These are phyloP conservation scores for Ustilago shanxiensis DNA, from an alignment of 1,284 basidiomycete genomes.

Conservation along the genomic window DNA sequence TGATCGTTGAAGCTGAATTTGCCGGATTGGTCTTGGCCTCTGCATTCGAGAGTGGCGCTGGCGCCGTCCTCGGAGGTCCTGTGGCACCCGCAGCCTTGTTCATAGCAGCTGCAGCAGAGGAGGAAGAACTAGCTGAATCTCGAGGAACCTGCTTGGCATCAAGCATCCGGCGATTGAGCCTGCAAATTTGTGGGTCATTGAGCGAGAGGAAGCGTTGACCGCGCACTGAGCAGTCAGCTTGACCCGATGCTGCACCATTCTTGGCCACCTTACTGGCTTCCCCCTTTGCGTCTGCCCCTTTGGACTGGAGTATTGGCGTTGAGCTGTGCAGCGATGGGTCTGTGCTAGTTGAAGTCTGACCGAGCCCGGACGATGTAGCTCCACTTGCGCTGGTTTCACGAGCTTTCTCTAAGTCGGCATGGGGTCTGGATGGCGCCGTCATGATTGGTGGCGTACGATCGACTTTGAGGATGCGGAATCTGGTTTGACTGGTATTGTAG, in stretches of 20 bases:
- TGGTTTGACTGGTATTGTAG: slow-evolving; percentile 65
- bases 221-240: slow-evolving; percentile 42
- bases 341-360: background rate
- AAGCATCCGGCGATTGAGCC: slow-evolving; percentile 44
- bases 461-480: slow-evolving; percentile 66
- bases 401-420: slow-evolving; percentile 6
- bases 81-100: slow-evolving; percentile 4
- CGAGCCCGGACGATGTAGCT: background rate
- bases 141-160: slow-evolving; percentile 41
- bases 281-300: slow-evolving; percentile 7
- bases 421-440: slow-evolving; percentile 7
- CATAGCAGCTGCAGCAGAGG: background rate
- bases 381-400: slow-evolving; percentile 8
- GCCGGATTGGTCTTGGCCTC: slow-evolving; percentile 10
- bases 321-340: background rate
- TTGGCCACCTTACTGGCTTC: slow-evolving; percentile 14
- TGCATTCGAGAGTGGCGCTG: slow-evolving; percentile 5
- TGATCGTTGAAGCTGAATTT: slow-evolving; percentile 4
- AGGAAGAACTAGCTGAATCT: slow-evolving; percentile 1
- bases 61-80: background rate
- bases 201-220: slow-evolving; percentile 50
- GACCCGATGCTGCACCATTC: background rate
- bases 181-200: slow-evolving; percentile 47
- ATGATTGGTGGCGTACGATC: slow-evolving; percentile 62
- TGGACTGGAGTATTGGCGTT: background rate